Conservation (phyloP, 371 early-diverging fungal species). For the Rhizopus arrhizus region DNA sequence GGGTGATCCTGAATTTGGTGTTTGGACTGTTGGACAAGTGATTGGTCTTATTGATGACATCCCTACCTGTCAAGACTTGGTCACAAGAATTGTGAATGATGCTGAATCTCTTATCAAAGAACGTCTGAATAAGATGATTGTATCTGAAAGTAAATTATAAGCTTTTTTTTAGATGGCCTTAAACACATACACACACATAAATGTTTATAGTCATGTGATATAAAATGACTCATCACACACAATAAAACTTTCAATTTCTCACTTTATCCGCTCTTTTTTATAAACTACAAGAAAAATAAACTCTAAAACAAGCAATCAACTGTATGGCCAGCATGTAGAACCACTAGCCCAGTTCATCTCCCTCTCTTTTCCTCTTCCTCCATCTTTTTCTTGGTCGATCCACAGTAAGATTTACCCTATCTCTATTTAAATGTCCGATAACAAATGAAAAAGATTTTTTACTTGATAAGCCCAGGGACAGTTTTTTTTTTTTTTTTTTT, state of each 20-base stretch:
- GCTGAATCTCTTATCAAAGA: constrained; percentile 53
- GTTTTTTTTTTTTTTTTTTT: constrained; percentile 9
- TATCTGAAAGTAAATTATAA: constrained; percentile 27
- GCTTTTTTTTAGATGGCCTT: not conserved
- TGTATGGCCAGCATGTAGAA: no score
- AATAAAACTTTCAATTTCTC: no score
- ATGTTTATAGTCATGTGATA: not conserved
- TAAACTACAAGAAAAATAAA: no score
- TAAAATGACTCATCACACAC: no score
- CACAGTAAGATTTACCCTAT: no score
- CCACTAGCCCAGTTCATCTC: no score
- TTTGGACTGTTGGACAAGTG: constrained; percentile 81
- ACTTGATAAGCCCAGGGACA: constrained; percentile 19
- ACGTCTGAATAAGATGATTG: constrained; percentile 21
- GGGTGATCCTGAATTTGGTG: constrained; percentile 73
- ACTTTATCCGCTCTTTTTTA: no score
- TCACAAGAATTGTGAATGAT: constrained; percentile 59
- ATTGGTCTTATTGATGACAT: constrained; percentile 76
- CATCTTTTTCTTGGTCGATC: not conserved
- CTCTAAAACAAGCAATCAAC: no score
- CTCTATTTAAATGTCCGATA: not conserved
- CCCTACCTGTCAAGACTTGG: constrained; percentile 71
- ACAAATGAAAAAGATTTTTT: not conserved
- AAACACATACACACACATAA: not conserved
- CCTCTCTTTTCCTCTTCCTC: not conserved